Evolutionary conservation across 345 rosid genomes (phyloP), one percentile per base, ranked within the genome.

Genomic region (Theobroma cacao): DNA sequence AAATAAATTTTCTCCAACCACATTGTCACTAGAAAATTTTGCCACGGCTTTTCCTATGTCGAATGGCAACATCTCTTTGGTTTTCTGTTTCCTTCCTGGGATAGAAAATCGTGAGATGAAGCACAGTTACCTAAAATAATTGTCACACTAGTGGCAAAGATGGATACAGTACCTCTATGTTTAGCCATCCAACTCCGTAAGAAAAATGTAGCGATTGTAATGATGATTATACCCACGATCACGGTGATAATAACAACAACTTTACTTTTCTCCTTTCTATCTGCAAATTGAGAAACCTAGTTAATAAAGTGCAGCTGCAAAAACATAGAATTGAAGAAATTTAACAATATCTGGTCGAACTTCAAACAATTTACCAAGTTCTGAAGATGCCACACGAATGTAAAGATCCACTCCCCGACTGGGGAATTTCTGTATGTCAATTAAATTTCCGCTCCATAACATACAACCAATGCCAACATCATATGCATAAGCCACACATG

Each of bases 371-470:
- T 45, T 45, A 45, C 15, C 50, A 45, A 45, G 15, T 45, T 45
- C 50, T 45, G 50, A 45, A 45, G 15, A 45, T 45, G 50, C 15
- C 50, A 45, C 2, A 6, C 89, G 91, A 50, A 90, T 40, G 70
- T 77, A 83, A 40, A 86, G 86, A 33, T 75, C 75, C 18, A 71
- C 63, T 3, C 94, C 91, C 5, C 69, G 83, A 3, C 22, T 67
- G 28, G 80, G 41, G 31, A 88, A 81, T 59, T 79, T 79, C 48
- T 81, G 86, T 0, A 80, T 3, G 72, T 90, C 91, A 7, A 85
- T 79, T 38, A 90, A 82, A 36, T 78, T 79, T 76, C 63, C 79
- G 8, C 68, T 78, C 94, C 94, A 87, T 0, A 75, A 77, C 89
- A 87, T 82, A 52, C 91, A 90, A 6, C 91, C 85, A 22, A 89